phyloP scores from a whole-genome alignment of 2,329 filamentous ascomycete genomes.

The Leptographium procerum region DNA sequence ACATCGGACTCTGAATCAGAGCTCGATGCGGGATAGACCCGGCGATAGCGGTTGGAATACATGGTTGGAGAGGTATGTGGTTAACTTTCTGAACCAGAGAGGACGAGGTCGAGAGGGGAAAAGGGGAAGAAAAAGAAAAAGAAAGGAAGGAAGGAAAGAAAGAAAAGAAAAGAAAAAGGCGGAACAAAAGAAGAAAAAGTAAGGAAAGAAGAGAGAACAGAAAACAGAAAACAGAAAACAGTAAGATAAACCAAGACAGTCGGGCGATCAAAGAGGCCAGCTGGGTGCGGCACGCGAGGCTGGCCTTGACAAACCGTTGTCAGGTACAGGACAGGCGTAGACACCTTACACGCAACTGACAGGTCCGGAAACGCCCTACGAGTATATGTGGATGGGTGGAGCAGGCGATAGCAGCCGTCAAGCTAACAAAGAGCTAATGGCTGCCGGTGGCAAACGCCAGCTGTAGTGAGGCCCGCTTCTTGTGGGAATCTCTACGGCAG shows the following conservation, averaged over 20 bases:
- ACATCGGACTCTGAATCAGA: conserved; percentile 9
- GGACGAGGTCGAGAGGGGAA: not conserved
- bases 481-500: too few relatives aligned
- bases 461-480: too few relatives aligned
- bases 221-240: not conserved
- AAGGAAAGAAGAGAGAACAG: not conserved
- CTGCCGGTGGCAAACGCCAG: too few relatives aligned
- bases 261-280: not conserved
- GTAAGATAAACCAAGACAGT: not conserved
- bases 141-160: not conserved
- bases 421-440: too few relatives aligned
- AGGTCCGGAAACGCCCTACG: too few relatives aligned
- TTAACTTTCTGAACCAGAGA: not conserved
- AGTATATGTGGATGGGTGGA: too few relatives aligned
- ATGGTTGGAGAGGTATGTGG: not conserved
- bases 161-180: not conserved
- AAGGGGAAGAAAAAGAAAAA: not conserved
- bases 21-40: not conserved
- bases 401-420: too few relatives aligned
- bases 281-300: not conserved
- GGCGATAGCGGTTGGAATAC: not conserved
- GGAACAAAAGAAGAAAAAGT: not conserved
- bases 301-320: not conserved
- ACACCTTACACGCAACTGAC: not conserved
- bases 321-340: not conserved